Percentiles rank a stretch among this genome's conserved stretches.
phyloP scores from a whole-genome alignment of 225 moss, liverwort and hornwort species.

The Sphagnum tenellum region DNA sequence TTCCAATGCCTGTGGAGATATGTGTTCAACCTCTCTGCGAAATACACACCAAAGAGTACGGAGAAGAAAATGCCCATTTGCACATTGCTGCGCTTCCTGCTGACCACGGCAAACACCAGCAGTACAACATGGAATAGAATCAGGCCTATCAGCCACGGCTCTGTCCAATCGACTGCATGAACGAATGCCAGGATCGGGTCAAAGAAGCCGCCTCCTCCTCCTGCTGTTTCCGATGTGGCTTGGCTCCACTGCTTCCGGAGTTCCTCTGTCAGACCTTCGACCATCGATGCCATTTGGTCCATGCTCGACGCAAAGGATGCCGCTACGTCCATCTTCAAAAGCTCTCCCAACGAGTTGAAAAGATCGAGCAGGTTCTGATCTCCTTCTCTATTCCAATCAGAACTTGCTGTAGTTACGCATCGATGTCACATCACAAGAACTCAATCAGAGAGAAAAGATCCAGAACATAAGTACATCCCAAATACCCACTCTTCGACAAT shows the following conservation, averaged over 20 bases:
- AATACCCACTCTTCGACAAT: too few species aligned
- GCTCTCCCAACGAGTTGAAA: too few species aligned
- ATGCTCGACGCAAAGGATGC: conserved; percentile 26
- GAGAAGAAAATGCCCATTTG: conserved; percentile 37
- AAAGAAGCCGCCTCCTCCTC: conserved; percentile 20
- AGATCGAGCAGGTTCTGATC: too few species aligned
- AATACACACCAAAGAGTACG: conserved; percentile 29
- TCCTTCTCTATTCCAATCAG: too few species aligned
- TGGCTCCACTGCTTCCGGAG: conserved; percentile 13
- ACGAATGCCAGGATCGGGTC: conserved; percentile 30
- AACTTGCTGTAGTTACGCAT: too few species aligned
- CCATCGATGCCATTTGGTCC: conserved; percentile 26
- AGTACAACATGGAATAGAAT: conserved; percentile 23
- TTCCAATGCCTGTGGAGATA: conserved; percentile 32
- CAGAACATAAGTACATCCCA: too few species aligned
- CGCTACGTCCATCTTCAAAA: conserved; percentile 17
- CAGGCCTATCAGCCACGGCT: conserved; percentile 46
- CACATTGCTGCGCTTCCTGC: conserved; percentile 27
- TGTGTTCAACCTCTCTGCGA: conserved; percentile 41
- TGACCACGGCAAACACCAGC: conserved; percentile 18
- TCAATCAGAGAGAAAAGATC: too few species aligned
- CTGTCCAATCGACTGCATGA: conserved; percentile 54
- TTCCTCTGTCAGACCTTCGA: conserved; percentile 27
- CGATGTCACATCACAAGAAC: too few species aligned
- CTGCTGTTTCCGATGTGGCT: conserved; percentile 16